Conservation (phyloP, 257 asterid genomes). For the Voacanga thouarsii region DNA sequence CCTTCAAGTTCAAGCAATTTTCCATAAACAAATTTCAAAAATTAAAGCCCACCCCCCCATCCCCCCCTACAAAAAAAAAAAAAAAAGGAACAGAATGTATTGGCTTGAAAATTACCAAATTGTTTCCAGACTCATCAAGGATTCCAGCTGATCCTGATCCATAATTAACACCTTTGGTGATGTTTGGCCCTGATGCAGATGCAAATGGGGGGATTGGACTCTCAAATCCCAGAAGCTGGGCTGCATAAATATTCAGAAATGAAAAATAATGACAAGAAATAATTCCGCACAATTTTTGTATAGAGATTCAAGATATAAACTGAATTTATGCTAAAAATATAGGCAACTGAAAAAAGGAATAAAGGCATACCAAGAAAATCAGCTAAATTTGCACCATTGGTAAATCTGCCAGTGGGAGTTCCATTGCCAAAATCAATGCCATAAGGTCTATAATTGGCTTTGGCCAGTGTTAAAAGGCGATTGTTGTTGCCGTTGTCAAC, state of each 20-base stretch:
- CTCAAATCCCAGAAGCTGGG: slow-evolving; percentile 32
- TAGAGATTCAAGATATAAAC: neutral
- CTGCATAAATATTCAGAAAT: slow-evolving; percentile 18
- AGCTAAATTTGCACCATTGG: slow-evolving; percentile 18
- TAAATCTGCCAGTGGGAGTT: slow-evolving; percentile 17
- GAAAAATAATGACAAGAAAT: too few relatives aligned
- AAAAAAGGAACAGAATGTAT: too few relatives aligned
- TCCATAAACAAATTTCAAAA: too few relatives aligned
- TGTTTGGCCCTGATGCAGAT: slow-evolving; percentile 21
- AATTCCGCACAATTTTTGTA: too few relatives aligned
- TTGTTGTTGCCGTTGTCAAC: slow-evolving; percentile 49
- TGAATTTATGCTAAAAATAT: neutral
- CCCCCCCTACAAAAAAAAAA: too few relatives aligned
- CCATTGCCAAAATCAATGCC: slow-evolving; percentile 23
- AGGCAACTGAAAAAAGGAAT: neutral
- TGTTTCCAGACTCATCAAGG: slow-evolving; percentile 29
- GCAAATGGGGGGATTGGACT: slow-evolving; percentile 39
- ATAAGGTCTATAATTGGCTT: slow-evolving; percentile 22
- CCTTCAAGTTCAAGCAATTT: too few relatives aligned
- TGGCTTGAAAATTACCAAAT: slow-evolving; percentile 20
- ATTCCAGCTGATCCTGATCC: slow-evolving; percentile 53
- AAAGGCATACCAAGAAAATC: slow-evolving; percentile 23
- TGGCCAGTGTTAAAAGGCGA: slow-evolving; percentile 8
- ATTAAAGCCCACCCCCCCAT: too few relatives aligned
- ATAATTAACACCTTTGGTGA: slow-evolving; percentile 46